These are phyloP conservation scores for Oryza australiensis DNA, from an alignment of 176 grass and related monocot genomes.

Conservation along the genomic window DNA sequence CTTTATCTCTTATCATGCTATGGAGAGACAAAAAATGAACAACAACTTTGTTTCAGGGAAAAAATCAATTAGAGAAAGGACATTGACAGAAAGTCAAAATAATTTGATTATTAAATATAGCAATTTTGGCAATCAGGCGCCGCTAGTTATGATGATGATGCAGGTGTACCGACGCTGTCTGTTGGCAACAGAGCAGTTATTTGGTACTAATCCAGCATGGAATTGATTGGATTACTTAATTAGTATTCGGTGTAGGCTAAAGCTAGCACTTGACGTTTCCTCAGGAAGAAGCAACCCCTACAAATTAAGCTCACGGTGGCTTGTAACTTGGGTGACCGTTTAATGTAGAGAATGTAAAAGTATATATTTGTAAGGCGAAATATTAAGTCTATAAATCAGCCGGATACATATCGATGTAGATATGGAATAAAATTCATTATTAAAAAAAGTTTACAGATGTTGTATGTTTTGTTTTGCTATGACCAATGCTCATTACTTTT, in stretches of 20 bases:
- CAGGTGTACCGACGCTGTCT: neutral
- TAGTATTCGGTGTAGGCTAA: neutral
- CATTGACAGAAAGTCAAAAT: neutral
- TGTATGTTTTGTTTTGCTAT: neutral
- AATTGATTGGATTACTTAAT: neutral
- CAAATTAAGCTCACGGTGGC: neutral
- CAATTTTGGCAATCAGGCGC: constrained; percentile 6
- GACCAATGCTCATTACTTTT: neutral
- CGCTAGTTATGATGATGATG: neutral
- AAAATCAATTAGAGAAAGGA: neutral
- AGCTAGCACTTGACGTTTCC: constrained; percentile 2
- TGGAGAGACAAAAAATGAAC: neutral
- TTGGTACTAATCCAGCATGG: neutral
- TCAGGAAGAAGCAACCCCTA: neutral
- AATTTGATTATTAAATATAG: neutral
- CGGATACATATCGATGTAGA: too few relatives aligned
- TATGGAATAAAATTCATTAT: neutral
- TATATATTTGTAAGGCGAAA: neutral
- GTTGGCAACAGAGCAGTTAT: constrained; percentile 13
- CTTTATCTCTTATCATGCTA: neutral
- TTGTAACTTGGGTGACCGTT: neutral
- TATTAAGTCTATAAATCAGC: neutral
- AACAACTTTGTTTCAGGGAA: neutral
- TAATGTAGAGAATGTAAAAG: neutral
- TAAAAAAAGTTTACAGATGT: neutral